phyloP scores from a whole-genome alignment of 169 alveolate genomes.

The Prorocentrum cordatum region DNA sequence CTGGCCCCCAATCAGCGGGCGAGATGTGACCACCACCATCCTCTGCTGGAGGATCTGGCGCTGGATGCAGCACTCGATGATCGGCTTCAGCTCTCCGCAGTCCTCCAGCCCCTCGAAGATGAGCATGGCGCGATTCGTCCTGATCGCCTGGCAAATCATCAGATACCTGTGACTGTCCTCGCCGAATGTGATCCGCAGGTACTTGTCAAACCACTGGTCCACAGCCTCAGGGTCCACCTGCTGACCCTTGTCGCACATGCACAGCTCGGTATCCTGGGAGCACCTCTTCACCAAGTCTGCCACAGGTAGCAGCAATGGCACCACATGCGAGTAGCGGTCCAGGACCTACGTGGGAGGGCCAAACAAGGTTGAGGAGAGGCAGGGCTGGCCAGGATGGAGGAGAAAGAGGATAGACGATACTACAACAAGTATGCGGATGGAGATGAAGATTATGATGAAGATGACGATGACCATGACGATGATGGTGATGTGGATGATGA shows the following conservation, averaged over 20 bases:
- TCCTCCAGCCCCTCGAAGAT: constrained; percentile 39
- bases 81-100: constrained; percentile 21
- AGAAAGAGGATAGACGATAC: too few relatives aligned
- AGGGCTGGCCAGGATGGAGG: too few relatives aligned
- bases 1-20: not conserved
- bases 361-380: too few relatives aligned
- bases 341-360: too few relatives aligned
- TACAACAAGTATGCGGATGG: too few relatives aligned
- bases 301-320: constrained; percentile 40
- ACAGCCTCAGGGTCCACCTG: not conserved
- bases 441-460: too few relatives aligned
- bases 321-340: constrained; percentile 17
- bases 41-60: not conserved
- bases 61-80: too few relatives aligned
- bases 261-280: constrained; percentile 7
- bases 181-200: constrained; percentile 20
- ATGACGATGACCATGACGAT: too few relatives aligned
- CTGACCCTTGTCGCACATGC: not conserved
- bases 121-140: constrained; percentile 15
- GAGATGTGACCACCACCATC: constrained; percentile 28
- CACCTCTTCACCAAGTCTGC: constrained; percentile 45
- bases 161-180: constrained; percentile 18
- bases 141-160: constrained; percentile 22
- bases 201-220: constrained; percentile 24
- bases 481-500: too few relatives aligned